Conservation (phyloP, 2,329 filamentous ascomycete genomes). For the Tolypocladium endophyticum region DNA sequence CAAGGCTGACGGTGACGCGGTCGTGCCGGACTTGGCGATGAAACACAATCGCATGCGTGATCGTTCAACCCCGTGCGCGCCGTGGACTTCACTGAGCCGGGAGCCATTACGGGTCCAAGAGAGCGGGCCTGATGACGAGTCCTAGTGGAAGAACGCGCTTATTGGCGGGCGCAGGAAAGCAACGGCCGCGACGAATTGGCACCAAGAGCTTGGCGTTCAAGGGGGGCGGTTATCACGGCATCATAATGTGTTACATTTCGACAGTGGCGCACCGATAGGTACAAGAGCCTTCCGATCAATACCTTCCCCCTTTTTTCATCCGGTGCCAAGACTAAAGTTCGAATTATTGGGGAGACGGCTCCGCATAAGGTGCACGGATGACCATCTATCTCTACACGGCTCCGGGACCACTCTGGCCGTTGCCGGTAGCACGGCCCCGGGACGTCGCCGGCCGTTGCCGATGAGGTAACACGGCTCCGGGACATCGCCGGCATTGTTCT, state of each 20-base stretch:
- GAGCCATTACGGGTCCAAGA: not conserved
- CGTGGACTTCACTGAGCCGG: not conserved
- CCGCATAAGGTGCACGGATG: not conserved
- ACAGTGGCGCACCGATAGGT: conserved; percentile 1
- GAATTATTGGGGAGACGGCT: not conserved
- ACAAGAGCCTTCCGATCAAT: not conserved
- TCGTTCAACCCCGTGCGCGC: not conserved
- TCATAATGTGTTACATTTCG: conserved; percentile 5
- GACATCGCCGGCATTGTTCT: no score
- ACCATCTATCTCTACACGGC: no score
- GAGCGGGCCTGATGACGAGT: not conserved
- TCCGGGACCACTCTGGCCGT: no score
- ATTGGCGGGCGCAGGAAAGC: not conserved
- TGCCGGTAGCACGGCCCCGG: no score
- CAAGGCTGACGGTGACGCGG: conserved; percentile 3
- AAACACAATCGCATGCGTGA: not conserved
- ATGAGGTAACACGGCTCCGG: no score
- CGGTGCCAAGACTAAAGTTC: not conserved
- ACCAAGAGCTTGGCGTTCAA: conserved; percentile 4
- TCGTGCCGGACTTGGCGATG: not conserved
- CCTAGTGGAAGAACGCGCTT: not conserved
- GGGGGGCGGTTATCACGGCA: conserved; percentile 12
- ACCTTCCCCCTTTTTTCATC: not conserved
- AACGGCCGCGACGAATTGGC: not conserved
- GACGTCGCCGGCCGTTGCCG: no score